Base-by-base conservation (phyloP, 2,329 filamentous ascomycete species). In the Colletotrichum trifolii region DNA sequence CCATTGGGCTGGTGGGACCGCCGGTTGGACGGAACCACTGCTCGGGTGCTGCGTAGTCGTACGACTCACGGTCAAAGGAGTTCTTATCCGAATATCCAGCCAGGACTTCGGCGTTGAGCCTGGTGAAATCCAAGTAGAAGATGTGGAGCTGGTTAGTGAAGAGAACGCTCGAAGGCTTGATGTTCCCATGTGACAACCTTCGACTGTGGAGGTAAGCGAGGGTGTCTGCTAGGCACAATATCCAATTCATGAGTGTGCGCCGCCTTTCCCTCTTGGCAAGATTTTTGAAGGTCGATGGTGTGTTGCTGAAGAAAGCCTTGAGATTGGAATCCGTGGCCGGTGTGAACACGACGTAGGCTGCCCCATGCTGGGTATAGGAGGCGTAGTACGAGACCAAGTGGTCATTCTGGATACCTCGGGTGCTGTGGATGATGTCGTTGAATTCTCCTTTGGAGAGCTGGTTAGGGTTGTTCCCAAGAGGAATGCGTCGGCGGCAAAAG, bases 11-110 rank as follows among this genome's bases (percentile, higher is more conserved):
- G 45, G 71, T 72, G 25, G 77, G 76, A 66, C 74, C 74, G 35
- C 66, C 74, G 25, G 69, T 69, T 25, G 79, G 79, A 43, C 77
- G 82, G 72, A 79, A 81, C 81, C 85, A 86, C 60, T 86, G 83
- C 71, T 94, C 91, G 1, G 91, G 91, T 0, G 91, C 89, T 1
- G 87, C 86, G 71, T 93, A 93, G 71, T 92, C 88, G 75, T 93
- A 93, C 8, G 81, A 81, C 72, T 93, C 91, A 67, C 88, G 88
- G 69, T 91, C 88, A 67, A 90, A 88, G 3, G 78, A 81, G 2
- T 73, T 74, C 68, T 78, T 79, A 63, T 83, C 81, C 15, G 67
- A 10, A 33, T 66, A 59, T 12, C 57, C 67, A 2, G 57, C 58
- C 5, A 69, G 43, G n/a, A 77, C 74, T 73, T 82, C 78, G 36